These are phyloP conservation scores for Gynostemma pentaphyllum DNA, from an alignment of 306 rosid species.

Conservation along the genomic window DNA sequence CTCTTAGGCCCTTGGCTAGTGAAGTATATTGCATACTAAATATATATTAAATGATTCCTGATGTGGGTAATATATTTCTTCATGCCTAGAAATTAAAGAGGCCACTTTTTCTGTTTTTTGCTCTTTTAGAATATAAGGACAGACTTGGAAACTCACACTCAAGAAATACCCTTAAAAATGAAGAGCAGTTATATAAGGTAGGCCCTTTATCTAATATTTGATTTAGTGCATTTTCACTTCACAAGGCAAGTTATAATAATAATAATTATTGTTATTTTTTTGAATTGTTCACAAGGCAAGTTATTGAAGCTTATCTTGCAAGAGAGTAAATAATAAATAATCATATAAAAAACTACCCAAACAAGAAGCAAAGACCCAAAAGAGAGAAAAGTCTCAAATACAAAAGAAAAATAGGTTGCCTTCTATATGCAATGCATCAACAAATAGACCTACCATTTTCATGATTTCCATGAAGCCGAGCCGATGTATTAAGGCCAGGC, in stretches of 20 bases:
- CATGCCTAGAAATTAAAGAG: slow-evolving; percentile 1
- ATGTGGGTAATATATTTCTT: background rate
- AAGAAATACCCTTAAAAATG: background rate
- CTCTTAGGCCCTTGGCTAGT: background rate
- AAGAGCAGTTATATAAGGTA: background rate
- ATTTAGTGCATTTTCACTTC: background rate
- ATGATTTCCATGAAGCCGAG: too few species aligned
- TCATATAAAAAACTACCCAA: background rate
- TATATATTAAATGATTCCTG: background rate
- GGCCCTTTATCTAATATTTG: background rate
- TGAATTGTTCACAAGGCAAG: too few species aligned
- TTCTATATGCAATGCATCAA: too few species aligned
- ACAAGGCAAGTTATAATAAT: too few species aligned
- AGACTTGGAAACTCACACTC: background rate
- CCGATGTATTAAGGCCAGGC: too few species aligned
- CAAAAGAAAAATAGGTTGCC: too few species aligned
- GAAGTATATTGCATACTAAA: too few species aligned
- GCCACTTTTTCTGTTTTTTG: background rate
- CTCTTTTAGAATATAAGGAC: background rate
- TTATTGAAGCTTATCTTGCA: slow-evolving; percentile 4
- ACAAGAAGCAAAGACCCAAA: background rate
- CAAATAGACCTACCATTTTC: too few species aligned
- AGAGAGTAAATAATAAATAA: background rate
- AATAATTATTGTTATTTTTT: too few species aligned
- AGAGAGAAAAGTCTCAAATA: background rate